These are phyloP conservation scores for Claviceps lovelessii DNA, from an alignment of 2,329 filamentous ascomycete species.

Conservation along the genomic window DNA sequence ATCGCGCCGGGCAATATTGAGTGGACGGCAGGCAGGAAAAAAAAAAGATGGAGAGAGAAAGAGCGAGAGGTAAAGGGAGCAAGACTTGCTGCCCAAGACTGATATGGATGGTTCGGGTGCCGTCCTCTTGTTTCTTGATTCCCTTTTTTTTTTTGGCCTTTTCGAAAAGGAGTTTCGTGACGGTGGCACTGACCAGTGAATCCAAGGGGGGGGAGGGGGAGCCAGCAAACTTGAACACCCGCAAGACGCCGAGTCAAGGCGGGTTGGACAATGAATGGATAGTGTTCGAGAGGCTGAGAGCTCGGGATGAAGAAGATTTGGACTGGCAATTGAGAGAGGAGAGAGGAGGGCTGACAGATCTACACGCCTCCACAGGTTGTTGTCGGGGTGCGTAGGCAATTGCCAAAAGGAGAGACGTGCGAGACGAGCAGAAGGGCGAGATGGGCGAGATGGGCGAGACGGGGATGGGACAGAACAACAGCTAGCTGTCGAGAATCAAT, in stretches of 20 bases:
- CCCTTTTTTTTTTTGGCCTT: background rate
- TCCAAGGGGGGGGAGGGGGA: background rate
- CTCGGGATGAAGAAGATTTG: background rate
- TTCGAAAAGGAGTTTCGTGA: background rate
- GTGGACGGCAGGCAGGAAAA: background rate
- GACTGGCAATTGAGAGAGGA: background rate
- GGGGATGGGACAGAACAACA: background rate
- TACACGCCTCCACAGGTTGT: background rate
- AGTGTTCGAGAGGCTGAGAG: background rate
- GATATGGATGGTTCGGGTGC: background rate
- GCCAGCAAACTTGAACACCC: background rate
- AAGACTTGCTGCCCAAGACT: background rate
- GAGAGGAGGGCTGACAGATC: background rate
- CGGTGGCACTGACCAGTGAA: background rate
- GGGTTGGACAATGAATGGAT: background rate
- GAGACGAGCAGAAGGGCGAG: background rate
- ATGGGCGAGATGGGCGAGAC: background rate
- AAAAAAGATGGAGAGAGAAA: background rate
- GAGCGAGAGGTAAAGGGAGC: background rate
- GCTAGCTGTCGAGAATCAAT: background rate
- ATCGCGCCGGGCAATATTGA: background rate
- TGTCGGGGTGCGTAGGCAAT: conserved; percentile 5
- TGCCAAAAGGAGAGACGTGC: background rate
- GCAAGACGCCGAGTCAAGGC: background rate
- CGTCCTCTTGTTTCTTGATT: background rate